Percentiles rank a stretch among this genome's conserved stretches.
phyloP scores from a whole-genome alignment of 305 asterid genomes.

The Fraxinus sp. region DNA sequence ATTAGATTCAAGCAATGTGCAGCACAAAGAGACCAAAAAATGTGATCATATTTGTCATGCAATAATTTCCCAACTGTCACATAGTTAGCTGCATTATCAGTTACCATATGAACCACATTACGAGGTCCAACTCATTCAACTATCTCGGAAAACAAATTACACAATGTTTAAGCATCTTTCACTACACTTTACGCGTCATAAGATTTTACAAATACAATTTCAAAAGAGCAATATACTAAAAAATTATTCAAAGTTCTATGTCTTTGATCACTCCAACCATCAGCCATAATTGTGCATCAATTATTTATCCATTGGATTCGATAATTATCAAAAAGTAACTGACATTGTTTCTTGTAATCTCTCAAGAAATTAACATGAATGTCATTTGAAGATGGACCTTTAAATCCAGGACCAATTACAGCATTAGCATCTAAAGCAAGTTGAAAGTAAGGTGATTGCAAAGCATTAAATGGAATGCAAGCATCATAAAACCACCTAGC shows the following conservation, averaged over 20 bases:
- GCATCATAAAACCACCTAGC: constrained; percentile 7
- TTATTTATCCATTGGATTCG: neutral
- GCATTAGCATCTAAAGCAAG: neutral
- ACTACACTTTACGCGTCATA: neutral
- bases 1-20: too few species aligned
- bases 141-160: neutral
- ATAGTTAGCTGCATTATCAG: neutral
- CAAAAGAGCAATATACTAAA: too few species aligned
- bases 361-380: neutral
- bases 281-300: neutral
- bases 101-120: too few species aligned
- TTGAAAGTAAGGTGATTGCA: neutral
- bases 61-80: neutral
- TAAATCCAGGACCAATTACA: neutral
- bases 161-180: neutral
- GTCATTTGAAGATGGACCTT: neutral
- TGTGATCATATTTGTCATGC: neutral
- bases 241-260: neutral
- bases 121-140: too few species aligned
- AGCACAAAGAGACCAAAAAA: constrained; percentile 11
- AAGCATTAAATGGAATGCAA: constrained; percentile 17
- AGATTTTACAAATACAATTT: too few species aligned
- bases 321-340: neutral
- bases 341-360: neutral
- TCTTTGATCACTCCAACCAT: too few species aligned